Conservation (phyloP, 371 early-diverging fungal species). For the Funneliformis caledonium region DNA sequence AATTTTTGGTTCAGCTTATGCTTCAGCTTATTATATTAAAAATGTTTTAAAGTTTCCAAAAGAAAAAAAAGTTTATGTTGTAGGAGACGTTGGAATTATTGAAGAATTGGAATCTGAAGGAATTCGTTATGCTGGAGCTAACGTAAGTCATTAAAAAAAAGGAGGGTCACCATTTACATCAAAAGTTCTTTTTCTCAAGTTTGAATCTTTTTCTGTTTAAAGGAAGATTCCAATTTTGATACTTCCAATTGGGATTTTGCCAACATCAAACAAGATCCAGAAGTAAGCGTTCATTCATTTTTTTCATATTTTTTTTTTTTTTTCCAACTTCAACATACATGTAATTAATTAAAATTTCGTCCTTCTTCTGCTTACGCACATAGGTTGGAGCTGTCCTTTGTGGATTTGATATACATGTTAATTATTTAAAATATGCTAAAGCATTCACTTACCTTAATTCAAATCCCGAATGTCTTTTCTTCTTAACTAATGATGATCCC, state of each 20-base stretch:
- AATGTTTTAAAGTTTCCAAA: constrained; percentile 76
- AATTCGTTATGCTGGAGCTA: constrained; percentile 48
- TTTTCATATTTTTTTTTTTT: background rate
- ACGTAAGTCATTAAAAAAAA: constrained; percentile 41
- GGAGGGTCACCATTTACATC: constrained; percentile 47
- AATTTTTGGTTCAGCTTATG: constrained; percentile 93
- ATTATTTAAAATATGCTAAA: constrained; percentile 88
- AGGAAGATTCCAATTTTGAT: constrained; percentile 16
- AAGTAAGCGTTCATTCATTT: constrained; percentile 42
- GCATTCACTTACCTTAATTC: constrained; percentile 82
- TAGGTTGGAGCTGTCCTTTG: constrained; percentile 85
- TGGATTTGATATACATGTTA: constrained; percentile 88
- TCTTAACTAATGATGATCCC: constrained; percentile 93
- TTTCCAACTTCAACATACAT: background rate
- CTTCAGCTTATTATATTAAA: constrained; percentile 91
- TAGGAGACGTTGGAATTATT: constrained; percentile 89
- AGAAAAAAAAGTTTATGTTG: constrained; percentile 88
- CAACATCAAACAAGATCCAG: constrained; percentile 48
- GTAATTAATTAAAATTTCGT: background rate
- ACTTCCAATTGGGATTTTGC: background rate
- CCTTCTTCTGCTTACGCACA: background rate
- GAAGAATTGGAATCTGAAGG: constrained; percentile 85
- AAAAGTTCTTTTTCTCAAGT: constrained; percentile 49
- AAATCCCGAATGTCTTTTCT: constrained; percentile 77
- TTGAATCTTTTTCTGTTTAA: constrained; percentile 18